Base-by-base conservation (phyloP, 2,329 filamentous ascomycete genomes). In the Aspergillus ruber region DNA sequence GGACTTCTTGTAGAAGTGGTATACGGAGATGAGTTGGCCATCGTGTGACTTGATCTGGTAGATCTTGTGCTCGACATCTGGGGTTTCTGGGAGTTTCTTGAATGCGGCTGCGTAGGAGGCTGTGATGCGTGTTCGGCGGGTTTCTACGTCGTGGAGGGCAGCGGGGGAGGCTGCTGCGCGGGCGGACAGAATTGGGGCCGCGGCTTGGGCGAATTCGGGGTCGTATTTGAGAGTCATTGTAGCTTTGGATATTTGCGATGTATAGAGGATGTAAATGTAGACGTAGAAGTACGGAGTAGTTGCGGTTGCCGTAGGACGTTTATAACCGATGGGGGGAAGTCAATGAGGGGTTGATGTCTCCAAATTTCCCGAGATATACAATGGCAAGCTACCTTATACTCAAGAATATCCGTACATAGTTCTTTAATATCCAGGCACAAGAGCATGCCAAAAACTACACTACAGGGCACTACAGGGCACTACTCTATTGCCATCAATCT, bases 181-280 rank as follows among this genome's bases (percentile, higher is more conserved):
- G 8, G 42, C 25, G 2, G 53, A 29, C 5, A 58, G 42, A 15
- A 57, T 20, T 3, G 54, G 52, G 15, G 27, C 53, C 8, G 52
- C 42, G n/a, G 51, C 52, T 29, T 49, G 43, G 12, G 38, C 15
- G 44, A 54, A 61, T 18, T 52, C 52, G 2, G 53, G 50, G 17
- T 57, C 53, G 32, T 48, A 52, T 45, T 47, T 52, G n/a, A 56
- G 52, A 43, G 53, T 39, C 56, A 59, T 59, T 27, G 25, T 46
- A 29, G 27, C 38, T 53, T 27, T 21, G 33, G 21, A 42, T n/a
- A 21, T 17, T 10, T 15, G n/a, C n/a, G 5, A 29, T 12, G 10
- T 29, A 29, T n/a, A n/a, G n/a, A 9, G 25, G 9, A n/a, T 3
- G 8, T 9, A 27, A 4, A 4, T 27, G 7, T 27, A 4, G 8